Conservation (phyloP, 176 grass and related monocot species). For the Poa annua region DNA sequence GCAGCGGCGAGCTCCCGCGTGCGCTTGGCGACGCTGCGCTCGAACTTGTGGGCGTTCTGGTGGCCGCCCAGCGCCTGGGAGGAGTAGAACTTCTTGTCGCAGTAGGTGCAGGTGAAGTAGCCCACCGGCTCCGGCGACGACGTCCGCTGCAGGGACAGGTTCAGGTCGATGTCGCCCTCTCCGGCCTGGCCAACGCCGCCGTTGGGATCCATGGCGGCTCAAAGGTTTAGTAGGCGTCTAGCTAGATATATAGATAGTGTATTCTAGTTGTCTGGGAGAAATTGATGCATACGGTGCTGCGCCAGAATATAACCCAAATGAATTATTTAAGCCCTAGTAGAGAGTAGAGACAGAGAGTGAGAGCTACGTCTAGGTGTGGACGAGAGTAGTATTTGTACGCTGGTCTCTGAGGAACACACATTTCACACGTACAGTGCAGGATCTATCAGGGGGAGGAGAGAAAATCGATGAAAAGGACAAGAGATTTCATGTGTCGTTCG, state of each 20-base stretch:
- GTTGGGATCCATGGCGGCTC: slow-evolving; percentile 46
- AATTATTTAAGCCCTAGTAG: slow-evolving; percentile 13
- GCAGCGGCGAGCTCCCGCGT: slow-evolving; percentile 48
- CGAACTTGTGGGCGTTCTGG: slow-evolving; percentile 95
- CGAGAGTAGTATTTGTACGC: slow-evolving; percentile 15
- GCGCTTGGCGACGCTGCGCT: slow-evolving; percentile 72
- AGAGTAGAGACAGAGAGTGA: not conserved
- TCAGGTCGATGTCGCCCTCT: slow-evolving; percentile 57
- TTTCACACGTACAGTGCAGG: slow-evolving; percentile 2
- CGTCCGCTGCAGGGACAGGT: slow-evolving; percentile 59
- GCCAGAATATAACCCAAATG: not conserved
- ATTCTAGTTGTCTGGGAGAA: slow-evolving; percentile 20
- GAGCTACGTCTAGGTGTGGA: not conserved
- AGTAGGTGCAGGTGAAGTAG: slow-evolving; percentile 84
- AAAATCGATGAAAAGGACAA: slow-evolving; percentile 32
- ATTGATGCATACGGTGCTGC: slow-evolving; percentile 27
- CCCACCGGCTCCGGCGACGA: slow-evolving; percentile 49
- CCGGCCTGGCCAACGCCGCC: slow-evolving; percentile 16
- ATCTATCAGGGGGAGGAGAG: slow-evolving; percentile 1
- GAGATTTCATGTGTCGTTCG: slow-evolving; percentile 28
- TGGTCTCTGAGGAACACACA: slow-evolving; percentile 18
- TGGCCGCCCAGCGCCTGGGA: slow-evolving; percentile 95
- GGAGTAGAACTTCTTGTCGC: slow-evolving; percentile 76
- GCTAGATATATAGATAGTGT: not conserved
- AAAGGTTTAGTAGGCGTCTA: not conserved